phyloP scores from a whole-genome alignment of 139 green algal species.

The Coccomyxa sp. region DNA sequence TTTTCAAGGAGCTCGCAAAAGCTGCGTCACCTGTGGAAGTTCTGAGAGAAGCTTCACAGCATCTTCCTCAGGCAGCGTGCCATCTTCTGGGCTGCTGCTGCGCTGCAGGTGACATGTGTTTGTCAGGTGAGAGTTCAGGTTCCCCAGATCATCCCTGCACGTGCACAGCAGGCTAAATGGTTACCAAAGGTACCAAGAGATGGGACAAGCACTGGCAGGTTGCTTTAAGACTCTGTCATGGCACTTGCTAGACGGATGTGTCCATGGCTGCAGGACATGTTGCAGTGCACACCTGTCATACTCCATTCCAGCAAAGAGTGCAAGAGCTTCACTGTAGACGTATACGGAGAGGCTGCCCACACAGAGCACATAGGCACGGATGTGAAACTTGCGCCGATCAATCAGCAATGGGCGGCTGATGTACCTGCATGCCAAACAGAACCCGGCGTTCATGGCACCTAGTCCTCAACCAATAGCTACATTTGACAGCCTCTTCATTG shows the following conservation, averaged over 20 bases:
- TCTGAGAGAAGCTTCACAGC: slow-evolving; percentile 32
- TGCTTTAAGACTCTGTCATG: no score
- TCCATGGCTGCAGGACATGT: no score
- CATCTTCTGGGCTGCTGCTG: background rate
- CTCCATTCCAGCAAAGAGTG: slow-evolving; percentile 22
- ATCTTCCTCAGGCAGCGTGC: slow-evolving; percentile 8
- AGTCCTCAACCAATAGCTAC: no score
- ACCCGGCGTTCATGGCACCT: no score
- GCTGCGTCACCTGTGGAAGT: slow-evolving; percentile 17
- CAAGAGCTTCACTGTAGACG: slow-evolving; percentile 28
- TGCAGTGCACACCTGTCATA: no score
- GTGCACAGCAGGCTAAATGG: no score
- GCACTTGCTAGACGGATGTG: no score
- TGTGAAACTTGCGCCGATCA: slow-evolving; percentile 34
- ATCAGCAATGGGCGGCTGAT: slow-evolving; percentile 34
- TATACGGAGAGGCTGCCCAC: slow-evolving; percentile 34
- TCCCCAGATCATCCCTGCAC: slow-evolving; percentile 5
- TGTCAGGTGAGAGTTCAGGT: slow-evolving; percentile 39
- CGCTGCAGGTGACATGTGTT: slow-evolving; percentile 36
- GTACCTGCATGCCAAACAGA: slow-evolving; percentile 18
- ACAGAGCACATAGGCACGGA: slow-evolving; percentile 38
- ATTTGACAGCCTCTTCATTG: no score
- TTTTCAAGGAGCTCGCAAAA: background rate
- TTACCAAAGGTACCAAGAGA: no score
- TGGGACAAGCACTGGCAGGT: no score